Evolutionary conservation across 2,329 filamentous ascomycete genomes (phyloP), one percentile per base, ranked within the genome.

Genomic region (Aspergillus niger): DNA sequence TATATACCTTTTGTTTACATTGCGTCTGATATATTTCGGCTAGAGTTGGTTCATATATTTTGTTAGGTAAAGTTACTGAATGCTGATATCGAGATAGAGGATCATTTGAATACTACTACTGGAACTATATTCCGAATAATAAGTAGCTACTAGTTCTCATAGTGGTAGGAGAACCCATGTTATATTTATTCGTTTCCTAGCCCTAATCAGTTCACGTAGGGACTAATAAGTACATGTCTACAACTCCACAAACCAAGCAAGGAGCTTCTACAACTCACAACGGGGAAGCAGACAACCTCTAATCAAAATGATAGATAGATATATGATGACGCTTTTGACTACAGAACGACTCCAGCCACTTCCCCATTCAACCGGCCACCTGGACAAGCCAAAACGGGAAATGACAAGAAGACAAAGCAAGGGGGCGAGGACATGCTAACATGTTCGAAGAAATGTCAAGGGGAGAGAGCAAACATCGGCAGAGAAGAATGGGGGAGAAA

Each of bases 381-480:
- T 15, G 56, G 39, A 50, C 56, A 50, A 52, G 30, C 38, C 13
- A 24, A 57, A 26, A 10, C 7, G 32, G 32, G 36, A n/a, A 10
- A 3, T 10, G 17, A 47, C 30, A 22, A 3, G 20, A 50, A 38
- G 8, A 47, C 47, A 24, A 28, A 17, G 26, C 47, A 50, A 50
- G 32, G 32, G 32, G 32, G 11, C 32, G 11, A 15, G 10, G 26
- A 50, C 26, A 50, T 50, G 47, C 47, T 50, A 48, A 56, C 53
- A 57, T 39, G 30, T 10, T 11, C 32, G 38, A 32, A 24, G 17
- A 55, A 53, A 24, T 36, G 32, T 36, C 32, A 36, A 10, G 44
- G 20, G 36, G 43, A 44, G 44, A 22, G 26, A 55, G 49, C 49
- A 59, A 59, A 49, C 52, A 58, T 61, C 49, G 48, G 17, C 41